Conservation (phyloP, 495 filamentous ascomycete species). For the Aspergillus ostianus region DNA sequence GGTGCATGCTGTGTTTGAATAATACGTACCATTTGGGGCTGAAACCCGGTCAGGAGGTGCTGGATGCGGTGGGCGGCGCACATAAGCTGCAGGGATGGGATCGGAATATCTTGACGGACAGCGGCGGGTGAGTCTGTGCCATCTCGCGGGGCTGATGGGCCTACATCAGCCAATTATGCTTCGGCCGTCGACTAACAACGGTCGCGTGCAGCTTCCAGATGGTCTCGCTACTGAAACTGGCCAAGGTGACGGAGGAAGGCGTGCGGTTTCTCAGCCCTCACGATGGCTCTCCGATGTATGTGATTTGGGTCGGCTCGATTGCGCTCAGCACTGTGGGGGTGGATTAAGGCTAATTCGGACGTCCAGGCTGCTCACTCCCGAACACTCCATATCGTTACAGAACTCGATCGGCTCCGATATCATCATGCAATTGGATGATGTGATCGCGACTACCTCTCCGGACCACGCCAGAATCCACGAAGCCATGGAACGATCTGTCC, state of each 20-base stretch:
- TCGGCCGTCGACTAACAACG: not conserved
- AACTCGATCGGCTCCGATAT: slow-evolving; percentile 98
- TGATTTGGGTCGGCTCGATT: not conserved
- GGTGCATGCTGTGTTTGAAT: slow-evolving; percentile 89
- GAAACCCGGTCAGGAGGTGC: slow-evolving; percentile 85
- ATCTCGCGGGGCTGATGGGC: not conserved
- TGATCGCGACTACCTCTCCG: slow-evolving; percentile 91
- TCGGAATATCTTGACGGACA: slow-evolving; percentile 94
- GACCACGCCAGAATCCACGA: slow-evolving; percentile 83
- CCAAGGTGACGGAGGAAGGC: slow-evolving; percentile 91
- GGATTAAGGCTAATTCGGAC: not conserved
- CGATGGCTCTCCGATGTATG: slow-evolving; percentile 87
- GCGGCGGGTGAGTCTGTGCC: slow-evolving; percentile 74
- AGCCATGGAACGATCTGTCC: slow-evolving; percentile 92
- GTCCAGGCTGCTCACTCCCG: slow-evolving; percentile 79
- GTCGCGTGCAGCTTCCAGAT: slow-evolving; percentile 78
- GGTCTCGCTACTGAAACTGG: slow-evolving; percentile 93
- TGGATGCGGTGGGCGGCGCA: slow-evolving; percentile 85
- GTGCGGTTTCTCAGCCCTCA: slow-evolving; percentile 93
- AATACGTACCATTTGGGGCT: slow-evolving; percentile 97
- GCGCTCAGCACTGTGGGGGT: not conserved
- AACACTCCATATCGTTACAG: slow-evolving; percentile 94
- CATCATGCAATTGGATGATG: slow-evolving; percentile 99
- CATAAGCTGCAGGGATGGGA: slow-evolving; percentile 94
- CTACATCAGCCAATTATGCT: not conserved